phyloP scores from a whole-genome alignment of 1,284 basidiomycete species.

The Ganoderma sinense region DNA sequence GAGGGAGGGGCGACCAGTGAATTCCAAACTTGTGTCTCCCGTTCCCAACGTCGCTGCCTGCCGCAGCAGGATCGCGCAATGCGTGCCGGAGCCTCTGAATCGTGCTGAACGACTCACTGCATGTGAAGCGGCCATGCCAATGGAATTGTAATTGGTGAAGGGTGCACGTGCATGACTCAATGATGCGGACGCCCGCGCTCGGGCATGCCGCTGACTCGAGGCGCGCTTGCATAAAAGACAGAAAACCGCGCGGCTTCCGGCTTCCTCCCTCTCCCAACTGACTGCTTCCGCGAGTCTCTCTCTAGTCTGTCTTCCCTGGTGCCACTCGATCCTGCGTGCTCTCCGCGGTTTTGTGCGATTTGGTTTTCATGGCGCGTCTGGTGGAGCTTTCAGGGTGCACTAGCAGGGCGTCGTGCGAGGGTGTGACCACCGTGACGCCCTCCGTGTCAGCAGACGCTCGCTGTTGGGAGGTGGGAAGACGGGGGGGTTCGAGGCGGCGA shows the following conservation, averaged over 20 bases:
- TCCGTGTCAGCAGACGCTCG: neutral
- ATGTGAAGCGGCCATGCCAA: neutral
- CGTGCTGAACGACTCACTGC: neutral
- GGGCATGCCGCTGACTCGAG: slow-evolving; percentile 28
- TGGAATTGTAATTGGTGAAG: neutral
- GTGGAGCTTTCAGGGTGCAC: neutral
- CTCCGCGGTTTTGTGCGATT: neutral
- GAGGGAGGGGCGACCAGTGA: neutral
- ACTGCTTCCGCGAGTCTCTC: neutral
- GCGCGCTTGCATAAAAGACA: slow-evolving; percentile 26
- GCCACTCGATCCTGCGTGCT: neutral
- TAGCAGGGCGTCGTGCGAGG: neutral
- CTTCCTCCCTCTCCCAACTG: neutral
- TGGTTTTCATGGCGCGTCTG: neutral
- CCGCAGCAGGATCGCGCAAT: neutral
- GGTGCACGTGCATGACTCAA: slow-evolving; percentile 29
- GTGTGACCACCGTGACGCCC: neutral
- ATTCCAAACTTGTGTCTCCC: neutral
- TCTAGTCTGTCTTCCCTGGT: neutral
- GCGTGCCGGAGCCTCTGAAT: neutral
- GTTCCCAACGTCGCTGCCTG: neutral
- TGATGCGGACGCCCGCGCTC: slow-evolving; percentile 21
- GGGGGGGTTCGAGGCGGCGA: neutral
- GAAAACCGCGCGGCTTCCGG: slow-evolving; percentile 1
- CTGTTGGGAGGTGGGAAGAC: neutral